Base-by-base conservation (phyloP, 2,329 filamentous ascomycete species). In the Aspergillus pseudotamarii region DNA sequence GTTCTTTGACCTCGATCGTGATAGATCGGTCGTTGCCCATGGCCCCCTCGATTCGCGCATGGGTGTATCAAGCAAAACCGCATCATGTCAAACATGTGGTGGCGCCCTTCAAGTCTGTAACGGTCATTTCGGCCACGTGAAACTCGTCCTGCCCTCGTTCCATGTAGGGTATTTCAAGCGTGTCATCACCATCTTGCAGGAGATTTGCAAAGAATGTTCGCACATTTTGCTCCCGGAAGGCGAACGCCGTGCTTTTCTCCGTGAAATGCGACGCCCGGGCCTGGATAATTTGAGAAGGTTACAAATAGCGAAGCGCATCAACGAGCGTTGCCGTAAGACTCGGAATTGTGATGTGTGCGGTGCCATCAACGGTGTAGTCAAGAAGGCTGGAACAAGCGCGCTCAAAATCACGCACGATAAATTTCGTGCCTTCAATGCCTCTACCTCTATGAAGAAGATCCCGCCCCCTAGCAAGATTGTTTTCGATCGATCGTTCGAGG, bases 161-260 rank as follows among this genome's bases (percentile, higher is more conserved):
- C 95, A 99, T 75, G 93, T 98, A 68, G 95, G 95, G 43, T 99
- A 97, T 76, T 87, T 99, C 71, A 95, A 93, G 76, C 93, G 96
- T 76, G 93, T 95, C 67, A 94, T 96, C 75, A 90, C 89, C 51
- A 94, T 97, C 61, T 84, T 99, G 28, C 94, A 98, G 76, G 91
- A 95, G 73, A 96, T 99, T 68, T 99, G 95, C 88, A 99, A 97
- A 82, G 89, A 94, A 74, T 99, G 95, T 76, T 92, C 92, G 28
- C 87, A 87, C 65, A 90, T 98, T 8, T 81, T 99, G 60, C 85
- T 99, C 28, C 88, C 91, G 43, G 93, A 97, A 75, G 82, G 86
- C 23, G 92, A 96, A 71, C 88, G 92, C 68, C 88, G 91, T 46
- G 80, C 84, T 4, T 96, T 90, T 69, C 82, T 97, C n/a, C 91